Percentiles rank a stretch among this genome's conserved stretches.
phyloP scores from a whole-genome alignment of 2,329 filamentous ascomycete species.

The Colletotrichum sp. region DNA sequence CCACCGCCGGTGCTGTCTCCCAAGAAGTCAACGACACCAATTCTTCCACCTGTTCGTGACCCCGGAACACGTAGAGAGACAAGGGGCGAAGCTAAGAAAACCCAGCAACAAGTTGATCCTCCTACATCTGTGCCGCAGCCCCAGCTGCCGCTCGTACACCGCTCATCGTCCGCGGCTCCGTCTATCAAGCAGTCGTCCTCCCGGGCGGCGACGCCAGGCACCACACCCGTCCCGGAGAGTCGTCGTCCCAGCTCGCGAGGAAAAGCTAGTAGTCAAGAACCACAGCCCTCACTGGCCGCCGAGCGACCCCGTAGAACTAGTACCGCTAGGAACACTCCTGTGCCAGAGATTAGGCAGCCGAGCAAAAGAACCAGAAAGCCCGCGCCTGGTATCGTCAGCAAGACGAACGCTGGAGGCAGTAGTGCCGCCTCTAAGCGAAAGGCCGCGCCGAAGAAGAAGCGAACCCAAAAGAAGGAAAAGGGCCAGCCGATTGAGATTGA shows the following conservation, averaged over 20 bases:
- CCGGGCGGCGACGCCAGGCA: conserved; percentile 36
- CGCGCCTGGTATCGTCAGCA: conserved; percentile 73
- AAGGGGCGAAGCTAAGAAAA: conserved; percentile 47
- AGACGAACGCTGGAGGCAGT: conserved; percentile 63
- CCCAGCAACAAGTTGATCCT: conserved; percentile 31
- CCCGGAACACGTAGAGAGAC: conserved; percentile 47
- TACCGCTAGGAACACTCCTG: conserved; percentile 62
- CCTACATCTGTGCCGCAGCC: neutral
- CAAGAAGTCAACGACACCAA: conserved; percentile 35
- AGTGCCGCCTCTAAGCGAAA: conserved; percentile 76
- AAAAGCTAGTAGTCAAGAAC: conserved; percentile 57
- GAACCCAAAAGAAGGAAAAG: conserved; percentile 53
- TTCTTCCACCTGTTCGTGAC: conserved; percentile 37
- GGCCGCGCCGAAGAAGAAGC: conserved; percentile 70
- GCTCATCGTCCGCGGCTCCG: conserved; percentile 26
- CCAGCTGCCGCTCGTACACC: conserved; percentile 21
- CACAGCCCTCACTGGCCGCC: conserved; percentile 50
- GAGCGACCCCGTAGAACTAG: conserved; percentile 62
- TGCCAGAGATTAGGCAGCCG: conserved; percentile 46
- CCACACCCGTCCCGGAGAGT: conserved; percentile 43
- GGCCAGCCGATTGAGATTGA: conserved; percentile 50
- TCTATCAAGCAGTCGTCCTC: conserved; percentile 34
- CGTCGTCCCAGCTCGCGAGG: conserved; percentile 59
- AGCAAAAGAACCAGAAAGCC: conserved; percentile 70
- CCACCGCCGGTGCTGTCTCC: conserved; percentile 37